Evolutionary conservation across 352 stramenopile genomes (phyloP).

Genomic region (Pythium phragmiticola): DNA sequence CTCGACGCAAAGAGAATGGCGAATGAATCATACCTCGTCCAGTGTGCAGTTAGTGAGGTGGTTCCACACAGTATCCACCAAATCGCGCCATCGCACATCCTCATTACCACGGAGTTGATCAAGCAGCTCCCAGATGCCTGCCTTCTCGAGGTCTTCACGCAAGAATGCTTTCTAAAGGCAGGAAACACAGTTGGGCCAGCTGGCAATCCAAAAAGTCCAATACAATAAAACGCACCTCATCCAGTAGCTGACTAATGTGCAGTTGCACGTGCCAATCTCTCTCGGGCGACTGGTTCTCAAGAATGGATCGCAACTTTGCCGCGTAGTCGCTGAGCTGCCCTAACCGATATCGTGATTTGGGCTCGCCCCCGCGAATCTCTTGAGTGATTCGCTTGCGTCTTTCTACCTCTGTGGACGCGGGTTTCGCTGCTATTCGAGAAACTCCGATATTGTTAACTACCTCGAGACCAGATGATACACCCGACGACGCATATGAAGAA

Average conservation of each 20-base stretch:
- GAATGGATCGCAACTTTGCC: background rate
- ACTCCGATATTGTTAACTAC: background rate
- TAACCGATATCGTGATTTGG: conserved; percentile 10
- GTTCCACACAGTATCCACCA: conserved; percentile 9
- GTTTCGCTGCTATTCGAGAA: background rate
- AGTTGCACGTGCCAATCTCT: conserved; percentile 13
- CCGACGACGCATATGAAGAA: background rate
- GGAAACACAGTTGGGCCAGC: background rate
- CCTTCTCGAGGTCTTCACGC: conserved; percentile 13
- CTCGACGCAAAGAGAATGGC: background rate
- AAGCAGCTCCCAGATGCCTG: conserved; percentile 7
- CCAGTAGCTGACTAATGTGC: conserved; percentile 12
- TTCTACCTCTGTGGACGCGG: background rate
- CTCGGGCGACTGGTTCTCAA: background rate
- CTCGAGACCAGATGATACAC: background rate
- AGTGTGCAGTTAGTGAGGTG: conserved; percentile 23
- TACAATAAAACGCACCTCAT: conserved; percentile 5
- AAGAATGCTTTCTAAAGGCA: conserved; percentile 22
- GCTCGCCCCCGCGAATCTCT: background rate
- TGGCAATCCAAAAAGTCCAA: background rate
- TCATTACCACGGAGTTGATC: background rate
- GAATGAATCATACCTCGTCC: conserved; percentile 12
- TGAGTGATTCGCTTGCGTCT: background rate
- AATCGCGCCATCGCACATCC: conserved; percentile 1
- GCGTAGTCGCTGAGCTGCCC: conserved; percentile 1